Evolutionary conservation across 768 basidiomycete genomes (phyloP), one percentile per base, ranked within the genome.

Genomic region (Lentinula guzmanii): DNA sequence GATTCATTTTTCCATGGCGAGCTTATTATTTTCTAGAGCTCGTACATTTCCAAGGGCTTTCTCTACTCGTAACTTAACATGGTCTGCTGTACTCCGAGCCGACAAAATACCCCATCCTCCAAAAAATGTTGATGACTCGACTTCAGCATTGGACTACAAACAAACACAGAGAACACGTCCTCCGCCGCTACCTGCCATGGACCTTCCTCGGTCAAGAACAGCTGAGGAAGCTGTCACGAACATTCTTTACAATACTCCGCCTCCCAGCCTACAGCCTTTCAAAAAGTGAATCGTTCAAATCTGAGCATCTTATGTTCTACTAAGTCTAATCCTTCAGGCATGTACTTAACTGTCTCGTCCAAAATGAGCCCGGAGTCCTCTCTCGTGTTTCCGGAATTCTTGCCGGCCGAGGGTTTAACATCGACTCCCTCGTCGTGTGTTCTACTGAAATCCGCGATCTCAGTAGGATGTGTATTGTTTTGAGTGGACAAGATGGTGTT

Each of bases 311-410:
- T 48, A 9, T 18, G 4, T 10, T 18, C 7, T 28, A 24, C 50
- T 50, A 52, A 60, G 42, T 48, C 66, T 58, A 62, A 64, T 57
- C 52, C 59, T 60, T 57, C 68, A 98, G 95, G 73, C 96, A 98
- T 70, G 84, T 95, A 61, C 82, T 98, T 64, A 98, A 99, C 77
- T 98, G 95, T 73, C 86, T 99, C 63, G 97, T 98, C 3, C 97
- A 99, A 75, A 98, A 99, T 72, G 97, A 99, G 76, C 97, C 97
- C 2, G 97, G 97, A 69, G 97, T 99, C n/a, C 83, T 99, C 11
- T 97, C 96, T 33, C 90, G 97, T 67, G 95, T 99, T 3, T 96
- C 96, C 5, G 97, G 97, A 59, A 98, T 96, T 69, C 83, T 99
- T 24, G 97, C 97, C 18, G 97, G 93, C 45, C 82, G 97, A 65